Percentiles rank a stretch among this genome's conserved stretches.
These are phyloP conservation scores for Trichoderma atrobrunneum DNA, from an alignment of 2,329 filamentous ascomycete species.

Conservation along the genomic window DNA sequence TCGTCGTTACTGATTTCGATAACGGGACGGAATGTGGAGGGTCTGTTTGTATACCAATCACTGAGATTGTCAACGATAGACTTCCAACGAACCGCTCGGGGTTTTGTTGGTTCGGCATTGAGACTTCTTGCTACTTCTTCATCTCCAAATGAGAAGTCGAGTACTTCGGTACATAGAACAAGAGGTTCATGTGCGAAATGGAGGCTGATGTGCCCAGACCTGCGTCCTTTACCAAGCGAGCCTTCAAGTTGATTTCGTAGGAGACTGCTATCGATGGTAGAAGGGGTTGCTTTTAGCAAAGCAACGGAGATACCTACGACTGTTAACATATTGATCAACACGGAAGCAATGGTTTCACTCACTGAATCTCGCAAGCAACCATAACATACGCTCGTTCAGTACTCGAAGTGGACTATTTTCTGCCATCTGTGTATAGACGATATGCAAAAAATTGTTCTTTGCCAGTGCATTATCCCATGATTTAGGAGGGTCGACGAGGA, in stretches of 20 bases:
- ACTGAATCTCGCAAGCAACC: conserved; percentile 3
- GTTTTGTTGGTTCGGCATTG: not conserved
- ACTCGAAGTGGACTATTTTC: not conserved
- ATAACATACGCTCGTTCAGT: not conserved
- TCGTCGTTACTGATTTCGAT: not conserved
- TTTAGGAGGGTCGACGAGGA: not conserved
- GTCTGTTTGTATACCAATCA: not conserved
- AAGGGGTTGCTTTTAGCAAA: not conserved
- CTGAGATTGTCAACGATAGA: not conserved
- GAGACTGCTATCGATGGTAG: not conserved
- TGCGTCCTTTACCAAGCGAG: not conserved
- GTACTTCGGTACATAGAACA: not conserved
- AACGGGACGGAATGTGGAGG: not conserved
- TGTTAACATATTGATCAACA: not conserved
- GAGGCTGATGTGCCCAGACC: not conserved
- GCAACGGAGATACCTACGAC: not conserved
- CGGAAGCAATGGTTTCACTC: not conserved
- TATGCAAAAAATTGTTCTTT: not conserved
- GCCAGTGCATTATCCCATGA: not conserved
- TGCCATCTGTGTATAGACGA: not conserved
- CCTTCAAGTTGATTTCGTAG: not conserved
- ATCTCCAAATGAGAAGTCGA: not conserved
- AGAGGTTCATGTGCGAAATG: not conserved
- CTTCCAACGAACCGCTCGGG: not conserved
- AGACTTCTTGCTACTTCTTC: not conserved